Evolutionary conservation across 352 stramenopile species (phyloP).

Genomic region (Phytophthora brassicae): DNA sequence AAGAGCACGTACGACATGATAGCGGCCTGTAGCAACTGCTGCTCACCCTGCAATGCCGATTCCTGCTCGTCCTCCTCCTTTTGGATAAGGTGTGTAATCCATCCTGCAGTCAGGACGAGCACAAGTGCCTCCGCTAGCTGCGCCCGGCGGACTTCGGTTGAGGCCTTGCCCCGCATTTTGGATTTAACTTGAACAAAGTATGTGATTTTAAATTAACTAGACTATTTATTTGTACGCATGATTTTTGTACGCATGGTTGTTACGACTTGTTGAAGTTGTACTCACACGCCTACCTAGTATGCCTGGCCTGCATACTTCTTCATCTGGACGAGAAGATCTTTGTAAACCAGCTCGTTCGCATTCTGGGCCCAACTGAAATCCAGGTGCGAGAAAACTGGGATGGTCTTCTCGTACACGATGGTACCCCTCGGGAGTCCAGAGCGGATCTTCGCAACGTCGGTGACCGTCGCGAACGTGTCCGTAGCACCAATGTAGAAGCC

Average conservation of each 20-base stretch:
- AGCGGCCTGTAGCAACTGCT: constrained; percentile 34
- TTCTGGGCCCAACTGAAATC: constrained; percentile 36
- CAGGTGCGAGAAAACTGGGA: constrained; percentile 41
- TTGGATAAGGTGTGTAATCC: constrained; percentile 34
- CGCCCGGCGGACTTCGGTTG: constrained; percentile 19
- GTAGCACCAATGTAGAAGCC: constrained; percentile 37
- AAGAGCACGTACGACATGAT: constrained; percentile 32
- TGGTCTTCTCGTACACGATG: constrained; percentile 31
- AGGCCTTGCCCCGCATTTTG: constrained; percentile 13
- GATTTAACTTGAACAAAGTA: neutral
- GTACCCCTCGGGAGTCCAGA: constrained; percentile 14
- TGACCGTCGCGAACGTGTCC: neutral
- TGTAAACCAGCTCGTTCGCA: constrained; percentile 29
- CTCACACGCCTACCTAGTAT: neutral
- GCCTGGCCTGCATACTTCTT: too few relatives aligned
- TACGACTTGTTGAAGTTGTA: neutral
- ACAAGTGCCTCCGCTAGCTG: constrained; percentile 38
- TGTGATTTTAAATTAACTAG: neutral
- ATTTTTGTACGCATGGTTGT: neutral
- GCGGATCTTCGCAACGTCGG: constrained; percentile 20
- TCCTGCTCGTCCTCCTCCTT: constrained; percentile 11
- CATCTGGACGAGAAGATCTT: constrained; percentile 26
- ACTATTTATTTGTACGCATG: neutral
- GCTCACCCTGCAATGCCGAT: constrained; percentile 20
- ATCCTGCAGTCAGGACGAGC: constrained; percentile 36